A percentile compares a stretch with the other conserved stretches of the same genome.
Conservation (phyloP, 805 yeast species). For the Wickerhamiella azymoides region DNA sequence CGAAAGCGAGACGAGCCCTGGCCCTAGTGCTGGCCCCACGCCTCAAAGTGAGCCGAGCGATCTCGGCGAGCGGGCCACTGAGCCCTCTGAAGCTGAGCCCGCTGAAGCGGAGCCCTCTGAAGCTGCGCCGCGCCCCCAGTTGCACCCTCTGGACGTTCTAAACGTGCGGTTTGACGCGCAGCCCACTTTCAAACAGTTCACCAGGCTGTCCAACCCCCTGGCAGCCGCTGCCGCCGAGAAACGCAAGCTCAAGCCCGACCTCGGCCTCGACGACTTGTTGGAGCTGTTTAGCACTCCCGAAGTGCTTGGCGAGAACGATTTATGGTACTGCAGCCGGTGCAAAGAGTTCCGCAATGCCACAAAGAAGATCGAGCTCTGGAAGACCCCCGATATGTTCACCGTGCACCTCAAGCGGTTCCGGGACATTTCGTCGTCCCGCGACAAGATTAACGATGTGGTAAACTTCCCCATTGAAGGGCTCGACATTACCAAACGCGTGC, state of each 20-base stretch:
- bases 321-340: conserved; percentile 90
- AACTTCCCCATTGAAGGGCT: conserved; percentile 77
- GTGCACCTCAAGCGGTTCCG: conserved; percentile 86
- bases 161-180: conserved; percentile 5
- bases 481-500: conserved; percentile 50
- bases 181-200: background rate
- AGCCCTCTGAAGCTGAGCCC: background rate
- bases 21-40: too few relatives aligned
- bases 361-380: conserved; percentile 83
- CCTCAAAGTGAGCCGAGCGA: too few relatives aligned
- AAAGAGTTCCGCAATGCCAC: conserved; percentile 82
- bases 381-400: conserved; percentile 79
- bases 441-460: conserved; percentile 73
- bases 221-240: conserved; percentile 13
- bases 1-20: too few relatives aligned
- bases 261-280: conserved; percentile 62
- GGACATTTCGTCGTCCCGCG: conserved; percentile 70
- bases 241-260: conserved; percentile 24
- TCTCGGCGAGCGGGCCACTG: too few relatives aligned
- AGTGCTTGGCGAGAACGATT: conserved; percentile 71
- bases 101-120: too few relatives aligned
- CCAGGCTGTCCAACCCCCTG: conserved; percentile 12
- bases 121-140: too few relatives aligned
- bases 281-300: conserved; percentile 66
- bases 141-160: background rate